A percentile compares a stretch with the other conserved stretches of the same genome.
These are phyloP conservation scores for Mycena maculata DNA, from an alignment of 768 basidiomycete species.

Conservation along the genomic window DNA sequence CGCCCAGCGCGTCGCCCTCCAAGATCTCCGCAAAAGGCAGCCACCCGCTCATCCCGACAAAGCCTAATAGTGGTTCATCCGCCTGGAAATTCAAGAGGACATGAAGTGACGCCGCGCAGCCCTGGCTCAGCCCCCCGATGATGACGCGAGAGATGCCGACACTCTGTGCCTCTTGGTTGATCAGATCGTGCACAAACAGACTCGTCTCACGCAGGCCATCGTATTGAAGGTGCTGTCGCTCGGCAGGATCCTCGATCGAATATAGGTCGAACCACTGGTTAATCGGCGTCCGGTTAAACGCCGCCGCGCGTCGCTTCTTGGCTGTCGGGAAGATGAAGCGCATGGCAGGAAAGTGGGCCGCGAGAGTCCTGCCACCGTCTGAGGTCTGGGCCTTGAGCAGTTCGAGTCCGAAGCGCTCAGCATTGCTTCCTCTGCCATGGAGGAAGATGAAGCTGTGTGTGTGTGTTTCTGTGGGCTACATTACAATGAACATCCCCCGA, in stretches of 20 bases:
- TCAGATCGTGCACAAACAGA: slow-evolving; percentile 6
- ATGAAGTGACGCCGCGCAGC: slow-evolving; percentile 25
- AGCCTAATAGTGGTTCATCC: slow-evolving; percentile 5
- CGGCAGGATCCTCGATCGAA: background rate
- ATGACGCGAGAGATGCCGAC: slow-evolving; percentile 11
- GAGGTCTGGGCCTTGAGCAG: slow-evolving; percentile 11
- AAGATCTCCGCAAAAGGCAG: slow-evolving; percentile 20
- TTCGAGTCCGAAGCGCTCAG: slow-evolving; percentile 26
- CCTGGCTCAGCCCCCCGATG: slow-evolving; percentile 27
- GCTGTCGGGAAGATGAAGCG: slow-evolving; percentile 29
- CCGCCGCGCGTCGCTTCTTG: slow-evolving; percentile 22
- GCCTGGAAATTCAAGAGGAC: slow-evolving; percentile 25
- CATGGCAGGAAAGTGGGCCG: slow-evolving; percentile 21
- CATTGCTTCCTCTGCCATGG: slow-evolving; percentile 29
- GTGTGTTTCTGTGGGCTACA: slow-evolving; percentile 10
- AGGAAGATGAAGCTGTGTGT: slow-evolving; percentile 27
- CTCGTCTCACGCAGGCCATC: slow-evolving; percentile 9
- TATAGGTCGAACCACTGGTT: slow-evolving; percentile 30
- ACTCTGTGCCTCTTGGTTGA: slow-evolving; percentile 8
- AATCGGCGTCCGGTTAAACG: slow-evolving; percentile 26
- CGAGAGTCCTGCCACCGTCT: slow-evolving; percentile 5
- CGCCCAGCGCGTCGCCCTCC: background rate
- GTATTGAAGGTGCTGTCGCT: slow-evolving; percentile 17
- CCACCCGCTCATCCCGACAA: slow-evolving; percentile 27
- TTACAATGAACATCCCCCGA: no score